Evolutionary conservation across 805 yeast genomes (phyloP), one percentile per base, ranked within the genome.

Genomic region (Pichia occidentalis): DNA sequence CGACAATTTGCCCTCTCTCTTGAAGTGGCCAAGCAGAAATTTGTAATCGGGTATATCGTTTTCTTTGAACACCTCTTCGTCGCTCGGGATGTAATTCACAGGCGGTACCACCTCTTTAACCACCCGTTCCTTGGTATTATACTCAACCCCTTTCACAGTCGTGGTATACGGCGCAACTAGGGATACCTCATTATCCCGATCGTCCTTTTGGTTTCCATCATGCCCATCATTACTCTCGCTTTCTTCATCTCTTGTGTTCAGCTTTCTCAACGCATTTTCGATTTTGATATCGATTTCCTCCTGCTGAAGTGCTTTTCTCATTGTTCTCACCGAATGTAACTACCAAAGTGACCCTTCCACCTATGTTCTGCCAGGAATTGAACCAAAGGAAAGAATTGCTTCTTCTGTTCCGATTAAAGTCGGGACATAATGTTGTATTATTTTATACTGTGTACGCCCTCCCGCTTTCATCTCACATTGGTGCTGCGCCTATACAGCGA

Each of bases 1-100:
- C 10, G 74, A 69, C 31, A 90, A 63, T 37, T 90, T 68, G 2
- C 98, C 97, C 59, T 92, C 97, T 32, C 70, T 65, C 47, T 70
- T 63, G 48, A 90, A 82, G 62, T 86, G 96, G 12, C 75, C 68
- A 51, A 72, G 76, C 42, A 92, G 61, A 52, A 85, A 86, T 36
- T 64, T 74, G 49, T 78, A 71, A 52, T 86, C 73, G 11, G 97
- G 97, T 39, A 73, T 63, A 3, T 80, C 82, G 34, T 70, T 67
- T 5, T 64, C 59, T 23, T 56, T 54, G 47, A 86, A 92, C 14
- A 90, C 65, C 55, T 85, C 78, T 3, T 62, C 70, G 53, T 88
- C 85, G 0, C 69, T 55, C 0, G 97, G 97, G 12, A 67, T 64
- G 23, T 57, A 57, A 10, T 74, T 60, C 1, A 82, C 80, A 0